A percentile compares a stretch with the other conserved stretches of the same genome.
These are phyloP conservation scores for Candida sojae DNA, from an alignment of 1,139 yeast species.

Conservation along the genomic window DNA sequence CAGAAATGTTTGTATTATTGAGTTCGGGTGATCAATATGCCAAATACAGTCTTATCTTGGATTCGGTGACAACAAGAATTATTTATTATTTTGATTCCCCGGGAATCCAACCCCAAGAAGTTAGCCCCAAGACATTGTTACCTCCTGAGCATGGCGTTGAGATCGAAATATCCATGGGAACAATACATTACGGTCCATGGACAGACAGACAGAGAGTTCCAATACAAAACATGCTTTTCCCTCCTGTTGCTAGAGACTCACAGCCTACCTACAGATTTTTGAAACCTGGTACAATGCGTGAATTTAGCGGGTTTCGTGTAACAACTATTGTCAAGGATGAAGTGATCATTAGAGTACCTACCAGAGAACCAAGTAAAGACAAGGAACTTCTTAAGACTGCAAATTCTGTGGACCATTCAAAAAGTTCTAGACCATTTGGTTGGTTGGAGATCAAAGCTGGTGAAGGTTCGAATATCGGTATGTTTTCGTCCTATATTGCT, in stretches of 20 bases:
- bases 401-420: conserved; percentile 8
- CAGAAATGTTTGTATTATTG: conserved; percentile 30
- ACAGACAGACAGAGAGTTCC: conserved; percentile 80
- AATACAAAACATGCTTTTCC: conserved; percentile 67
- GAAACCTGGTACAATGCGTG: conserved; percentile 52
- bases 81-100: conserved; percentile 71
- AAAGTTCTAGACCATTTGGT: conserved; percentile 65
- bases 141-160: conserved; percentile 69
- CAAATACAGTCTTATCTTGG: conserved; percentile 72
- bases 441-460: conserved; percentile 81
- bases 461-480: conserved; percentile 51
- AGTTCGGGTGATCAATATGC: conserved; percentile 71
- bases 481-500: conserved; percentile 55
- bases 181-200: conserved; percentile 93
- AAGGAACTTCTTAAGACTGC: conserved; percentile 27
- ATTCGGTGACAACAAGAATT: conserved; percentile 55
- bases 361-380: conserved; percentile 83
- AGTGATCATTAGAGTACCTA: conserved; percentile 74
- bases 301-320: conserved; percentile 57
- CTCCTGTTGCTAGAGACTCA: conserved; percentile 63
- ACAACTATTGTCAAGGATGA: conserved; percentile 61
- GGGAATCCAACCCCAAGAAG: conserved; percentile 53
- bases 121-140: conserved; percentile 11
- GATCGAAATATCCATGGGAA: conserved; percentile 58
- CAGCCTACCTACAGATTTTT: conserved; percentile 39